Conservation (phyloP, 2,329 filamentous ascomycete genomes). For the Calonectria fujianensis region DNA sequence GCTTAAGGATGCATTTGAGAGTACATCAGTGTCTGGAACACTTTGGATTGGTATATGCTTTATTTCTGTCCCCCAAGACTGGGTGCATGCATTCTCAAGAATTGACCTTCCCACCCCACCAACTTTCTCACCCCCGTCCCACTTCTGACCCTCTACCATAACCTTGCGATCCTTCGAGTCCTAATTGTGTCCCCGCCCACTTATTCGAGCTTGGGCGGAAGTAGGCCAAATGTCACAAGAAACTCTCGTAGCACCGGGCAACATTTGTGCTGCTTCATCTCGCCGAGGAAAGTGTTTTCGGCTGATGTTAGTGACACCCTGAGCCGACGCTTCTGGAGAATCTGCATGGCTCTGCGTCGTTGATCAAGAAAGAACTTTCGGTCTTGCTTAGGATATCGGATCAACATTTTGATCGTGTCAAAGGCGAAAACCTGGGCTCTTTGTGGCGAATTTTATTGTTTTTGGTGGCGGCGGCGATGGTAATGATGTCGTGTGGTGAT, state of each 20-base stretch:
- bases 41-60: background rate
- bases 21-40: background rate
- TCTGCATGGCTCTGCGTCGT: background rate
- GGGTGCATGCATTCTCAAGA: background rate
- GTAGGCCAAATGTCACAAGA: background rate
- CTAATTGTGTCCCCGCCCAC: background rate
- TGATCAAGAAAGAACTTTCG: background rate
- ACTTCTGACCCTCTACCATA: background rate
- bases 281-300: background rate
- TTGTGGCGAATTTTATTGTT: background rate
- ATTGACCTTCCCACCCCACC: background rate
- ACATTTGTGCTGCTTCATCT: background rate
- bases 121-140: background rate
- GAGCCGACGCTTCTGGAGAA: background rate
- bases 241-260: background rate
- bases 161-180: background rate
- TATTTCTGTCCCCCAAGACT: background rate
- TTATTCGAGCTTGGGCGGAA: background rate
- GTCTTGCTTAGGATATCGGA: background rate
- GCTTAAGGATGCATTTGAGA: background rate
- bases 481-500: background rate
- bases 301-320: background rate
- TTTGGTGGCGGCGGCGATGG: background rate
- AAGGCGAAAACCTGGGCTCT: background rate
- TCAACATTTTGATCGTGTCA: background rate